These are phyloP conservation scores for Erythrophleum fordii DNA, from an alignment of 306 rosid genomes.

Conservation along the genomic window DNA sequence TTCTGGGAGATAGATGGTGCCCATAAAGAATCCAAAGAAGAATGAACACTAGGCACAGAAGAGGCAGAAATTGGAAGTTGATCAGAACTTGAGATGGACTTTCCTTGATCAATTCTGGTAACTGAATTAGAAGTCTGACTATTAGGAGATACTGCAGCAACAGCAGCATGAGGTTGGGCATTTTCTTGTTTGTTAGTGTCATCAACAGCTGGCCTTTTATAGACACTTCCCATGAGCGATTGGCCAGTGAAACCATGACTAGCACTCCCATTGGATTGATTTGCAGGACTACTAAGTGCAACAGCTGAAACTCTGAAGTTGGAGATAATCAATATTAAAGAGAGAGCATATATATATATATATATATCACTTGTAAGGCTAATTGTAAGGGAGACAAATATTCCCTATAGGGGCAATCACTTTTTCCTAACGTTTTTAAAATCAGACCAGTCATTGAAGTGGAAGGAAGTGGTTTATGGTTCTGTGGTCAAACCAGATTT, in stretches of 20 bases:
- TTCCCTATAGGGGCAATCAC: too few relatives aligned
- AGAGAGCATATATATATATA: neutral
- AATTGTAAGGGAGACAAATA: neutral
- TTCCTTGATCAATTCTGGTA: slow-evolving; percentile 44
- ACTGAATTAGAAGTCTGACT: slow-evolving; percentile 36
- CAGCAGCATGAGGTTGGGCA: slow-evolving; percentile 47
- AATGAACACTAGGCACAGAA: slow-evolving; percentile 37
- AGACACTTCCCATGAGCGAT: slow-evolving; percentile 34
- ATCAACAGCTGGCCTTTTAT: slow-evolving; percentile 44
- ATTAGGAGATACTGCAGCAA: slow-evolving; percentile 43
- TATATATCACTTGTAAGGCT: neutral
- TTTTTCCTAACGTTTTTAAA: too few relatives aligned
- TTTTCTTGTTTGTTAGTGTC: slow-evolving; percentile 43
- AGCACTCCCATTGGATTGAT: slow-evolving; percentile 60
- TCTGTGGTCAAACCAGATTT: too few relatives aligned
- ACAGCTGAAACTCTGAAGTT: slow-evolving; percentile 55
- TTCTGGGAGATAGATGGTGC: slow-evolving; percentile 40
- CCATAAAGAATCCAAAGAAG: slow-evolving; percentile 55
- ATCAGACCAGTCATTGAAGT: too few relatives aligned
- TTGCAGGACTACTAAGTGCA: slow-evolving; percentile 48
- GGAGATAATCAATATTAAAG: slow-evolving; percentile 10
- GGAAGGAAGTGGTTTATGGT: too few relatives aligned
- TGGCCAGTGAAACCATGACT: slow-evolving; percentile 39
- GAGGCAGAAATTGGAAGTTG: slow-evolving; percentile 46
- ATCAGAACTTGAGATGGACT: slow-evolving; percentile 43